Evolutionary conservation across 176 grass and related monocot genomes (phyloP).

Genomic region (Rhipidocladum racemiflorum): DNA sequence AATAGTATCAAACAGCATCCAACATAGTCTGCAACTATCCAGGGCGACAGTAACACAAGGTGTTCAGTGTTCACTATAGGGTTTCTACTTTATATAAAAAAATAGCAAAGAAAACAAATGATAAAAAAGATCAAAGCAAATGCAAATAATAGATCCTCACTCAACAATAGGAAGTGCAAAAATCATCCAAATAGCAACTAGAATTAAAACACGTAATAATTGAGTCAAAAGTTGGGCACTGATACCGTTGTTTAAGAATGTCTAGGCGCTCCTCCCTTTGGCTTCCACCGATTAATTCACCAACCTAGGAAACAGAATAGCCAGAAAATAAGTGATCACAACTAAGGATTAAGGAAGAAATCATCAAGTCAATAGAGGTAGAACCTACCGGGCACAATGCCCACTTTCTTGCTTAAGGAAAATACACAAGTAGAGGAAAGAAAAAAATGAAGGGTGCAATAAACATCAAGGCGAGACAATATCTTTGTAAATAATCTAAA

Average conservation of each 20-base stretch:
- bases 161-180: not conserved
- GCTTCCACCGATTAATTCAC: slow-evolving; percentile 94
- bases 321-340: slow-evolving; percentile 15
- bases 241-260: slow-evolving; percentile 66
- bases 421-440: not conserved
- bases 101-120: not conserved
- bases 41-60: not conserved
- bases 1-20: not conserved
- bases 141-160: not conserved
- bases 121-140: not conserved
- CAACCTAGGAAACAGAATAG: slow-evolving; percentile 60
- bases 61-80: not conserved
- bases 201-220: not conserved
- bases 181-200: slow-evolving; percentile 1
- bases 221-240: not conserved
- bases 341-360: not conserved
- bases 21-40: not conserved
- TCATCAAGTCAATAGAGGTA: not conserved
- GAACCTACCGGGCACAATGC: not conserved
- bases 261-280: slow-evolving; percentile 94
- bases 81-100: not conserved
- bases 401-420: not conserved
- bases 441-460: not conserved
- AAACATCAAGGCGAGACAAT: not conserved
- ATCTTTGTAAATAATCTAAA: not conserved